Base-by-base conservation (phyloP, 1,139 yeast species). In the Tardiomyces depauwii region DNA sequence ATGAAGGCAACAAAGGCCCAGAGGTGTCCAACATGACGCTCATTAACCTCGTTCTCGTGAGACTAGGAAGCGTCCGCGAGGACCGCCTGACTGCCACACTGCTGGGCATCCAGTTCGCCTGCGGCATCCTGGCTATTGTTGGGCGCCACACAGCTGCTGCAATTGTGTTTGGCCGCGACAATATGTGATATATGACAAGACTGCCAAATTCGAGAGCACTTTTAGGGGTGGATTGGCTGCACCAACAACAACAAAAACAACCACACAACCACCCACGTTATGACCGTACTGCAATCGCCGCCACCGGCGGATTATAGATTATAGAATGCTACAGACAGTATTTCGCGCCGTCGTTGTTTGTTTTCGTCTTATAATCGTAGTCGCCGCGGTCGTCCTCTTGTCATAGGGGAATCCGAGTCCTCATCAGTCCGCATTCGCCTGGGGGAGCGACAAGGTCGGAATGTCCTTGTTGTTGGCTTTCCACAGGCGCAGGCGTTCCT, bases 1-100 rank as follows among this genome's bases (percentile, higher is more conserved):
- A 30, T 10, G 36, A 30, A 12, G 36, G 36, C 36, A 14, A 30
- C 5, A 10, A 14, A 10, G 49, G 46, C 16, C 16, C 25, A n/a
- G 73, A 75, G 48, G 77, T 85, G 47, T 80, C 93, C 16, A 91
- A 91, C 60, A 72, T 91, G 76, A 91, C 99, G 3, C 67, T 91
- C 44, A 87, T 91, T 52, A 93, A 89, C 62, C 70, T 91, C 51
- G 73, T 76, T 4, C 70, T 91, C 42, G 95, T 89, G 9, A 78
- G 88, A 82, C 70, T 82, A 44, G 98, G 98, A 0, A 96, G 97
- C 2, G 64, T 83, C 71, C 74, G 91, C 49, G 99, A 91, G 62
- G 95, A 86, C 58, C 67, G 62, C 21, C 69, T 91, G 47, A 84
- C 96, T 51, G 50, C 67, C 27, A 58, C 73, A 4, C 72, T 91